A percentile compares a stretch with the other conserved stretches of the same genome.
phyloP scores from a whole-genome alignment of 2,329 filamentous ascomycete genomes.

The Mycosphaerella sp. region DNA sequence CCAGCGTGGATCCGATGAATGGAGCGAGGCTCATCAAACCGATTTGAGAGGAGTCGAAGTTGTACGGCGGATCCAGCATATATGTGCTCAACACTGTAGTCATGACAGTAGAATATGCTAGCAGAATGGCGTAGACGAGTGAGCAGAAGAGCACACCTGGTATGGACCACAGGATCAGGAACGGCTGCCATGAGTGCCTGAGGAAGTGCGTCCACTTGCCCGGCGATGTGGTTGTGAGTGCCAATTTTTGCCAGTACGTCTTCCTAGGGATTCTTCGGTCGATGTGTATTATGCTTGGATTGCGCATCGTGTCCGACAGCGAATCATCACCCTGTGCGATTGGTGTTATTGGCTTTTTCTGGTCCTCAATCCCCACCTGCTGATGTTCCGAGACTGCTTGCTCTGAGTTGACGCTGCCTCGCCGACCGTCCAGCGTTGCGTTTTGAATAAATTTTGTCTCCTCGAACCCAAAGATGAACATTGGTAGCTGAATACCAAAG shows the following conservation, averaged over 20 bases:
- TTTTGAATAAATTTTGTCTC: conserved; percentile 31
- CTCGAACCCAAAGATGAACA: conserved; percentile 43
- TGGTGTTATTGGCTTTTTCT: conserved; percentile 12
- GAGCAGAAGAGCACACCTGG: conserved; percentile 38
- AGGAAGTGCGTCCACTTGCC: conserved; percentile 30
- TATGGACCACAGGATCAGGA: conserved; percentile 35
- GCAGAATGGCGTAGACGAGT: conserved; percentile 35
- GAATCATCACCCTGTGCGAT: conserved; percentile 7
- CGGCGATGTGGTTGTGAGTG: conserved; percentile 32
- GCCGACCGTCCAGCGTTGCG: conserved; percentile 15
- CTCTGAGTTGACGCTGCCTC: neutral
- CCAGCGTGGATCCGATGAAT: conserved; percentile 45
- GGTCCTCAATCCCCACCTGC: neutral
- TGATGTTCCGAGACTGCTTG: neutral
- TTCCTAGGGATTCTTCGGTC: conserved; percentile 36
- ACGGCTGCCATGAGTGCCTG: conserved; percentile 36
- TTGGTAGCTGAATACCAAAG: conserved; percentile 35
- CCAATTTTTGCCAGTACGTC: conserved; percentile 41
- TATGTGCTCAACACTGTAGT: conserved; percentile 35
- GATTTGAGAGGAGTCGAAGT: conserved; percentile 46
- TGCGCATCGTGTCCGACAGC: conserved; percentile 11
- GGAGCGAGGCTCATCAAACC: conserved; percentile 49
- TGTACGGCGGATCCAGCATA: conserved; percentile 37
- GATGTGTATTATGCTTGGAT: conserved; percentile 24
- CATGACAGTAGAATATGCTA: conserved; percentile 38